Base-by-base conservation (phyloP, 768 basidiomycete species). In the Epithele typhae region DNA sequence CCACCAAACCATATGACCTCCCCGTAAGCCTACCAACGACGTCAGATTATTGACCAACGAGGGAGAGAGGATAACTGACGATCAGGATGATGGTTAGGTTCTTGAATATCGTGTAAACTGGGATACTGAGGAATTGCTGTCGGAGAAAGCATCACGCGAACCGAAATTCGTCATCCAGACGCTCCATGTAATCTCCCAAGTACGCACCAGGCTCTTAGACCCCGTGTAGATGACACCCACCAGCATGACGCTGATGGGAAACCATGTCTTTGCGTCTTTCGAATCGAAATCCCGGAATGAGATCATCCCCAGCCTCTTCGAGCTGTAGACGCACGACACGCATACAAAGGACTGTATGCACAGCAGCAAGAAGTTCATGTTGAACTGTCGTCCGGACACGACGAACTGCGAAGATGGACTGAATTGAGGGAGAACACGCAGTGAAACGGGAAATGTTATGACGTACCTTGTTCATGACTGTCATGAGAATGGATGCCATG, bases 51-150 rank as follows among this genome's bases (percentile, higher is more conserved):
- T n/a, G n/a, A n/a, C n/a, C n/a, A n/a, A n/a, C n/a, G n/a, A n/a
- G n/a, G n/a, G n/a, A n/a, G n/a, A n/a, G n/a, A n/a, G n/a, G n/a
- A n/a, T n/a, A n/a, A 73, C 86, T 55, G 53, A 92, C 94, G 61
- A 98, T 98, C 23, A 99, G 77, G 55, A 99, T 98, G 59, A 98
- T 99, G n/a, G 96, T 97, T 59, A 98, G 62, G 64, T 99, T 99
- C 69, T 99, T 99, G 79, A 98, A 98, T 53, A 99, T 98, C 0
- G 96, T 98, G 69, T 97, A 99, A 22, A 97, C 84, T 0, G 96
- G 96, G 67, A 99, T 98, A 54, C 82, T 89, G 40, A 99, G 75
- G 68, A 84, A 92, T 94, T 98, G 96, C 93, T 97, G 65, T 5
- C 27, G 11, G 37, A 9, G n/a, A 18, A 8, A 11, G 4, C 27